Base-by-base conservation (phyloP, 2,329 filamentous ascomycete species). In the Albophoma yamanashiensis region DNA sequence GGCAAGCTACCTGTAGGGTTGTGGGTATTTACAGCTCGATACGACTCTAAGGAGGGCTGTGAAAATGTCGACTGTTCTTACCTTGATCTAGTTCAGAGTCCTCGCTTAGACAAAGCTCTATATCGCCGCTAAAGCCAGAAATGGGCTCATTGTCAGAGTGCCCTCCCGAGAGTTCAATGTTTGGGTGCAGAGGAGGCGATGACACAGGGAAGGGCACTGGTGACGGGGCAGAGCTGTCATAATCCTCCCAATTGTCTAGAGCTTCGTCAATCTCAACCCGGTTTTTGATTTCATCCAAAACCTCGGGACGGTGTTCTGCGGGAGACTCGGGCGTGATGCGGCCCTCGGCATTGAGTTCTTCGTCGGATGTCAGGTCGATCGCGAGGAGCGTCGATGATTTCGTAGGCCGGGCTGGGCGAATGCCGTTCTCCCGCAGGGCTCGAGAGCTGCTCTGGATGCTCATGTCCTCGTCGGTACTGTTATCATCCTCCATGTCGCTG, bases 401-500 rank as follows among this genome's bases (percentile, higher is more conserved):
- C 53, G 58, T 36, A 39, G 58, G 38, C 59, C 58, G 11, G 31
- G 67, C 60, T 12, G 74, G 70, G 9, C 58, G 64, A 34, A 73
- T 67, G 25, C 70, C 71, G 47, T 72, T 67, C 52, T 63, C 60
- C 22, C 58, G 63, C 20, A 73, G 58, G 27, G 71, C 66, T 36
- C 66, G 60, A 17, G 65, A 63, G 59, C 67, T 70, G 42, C 66
- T 64, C 39, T 63, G 61, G 34, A 73, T 64, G 43, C 60, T 64
- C 15, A 63, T 55, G 22, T 71, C 67, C 8, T 69, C 66, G 31
- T 69, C 68, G 36, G 67, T 70, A 34, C 67, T 70, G 31, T 7
- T 7, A 25, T 64, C 60, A 31, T 69, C 68, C 39, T 73, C 70
- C 2, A 66, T 61, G 22, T 77, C 75, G 9, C 67, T 69, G 11